These are phyloP conservation scores for Eragrostis curvula DNA, from an alignment of 176 grass and related monocot genomes.

Conservation along the genomic window DNA sequence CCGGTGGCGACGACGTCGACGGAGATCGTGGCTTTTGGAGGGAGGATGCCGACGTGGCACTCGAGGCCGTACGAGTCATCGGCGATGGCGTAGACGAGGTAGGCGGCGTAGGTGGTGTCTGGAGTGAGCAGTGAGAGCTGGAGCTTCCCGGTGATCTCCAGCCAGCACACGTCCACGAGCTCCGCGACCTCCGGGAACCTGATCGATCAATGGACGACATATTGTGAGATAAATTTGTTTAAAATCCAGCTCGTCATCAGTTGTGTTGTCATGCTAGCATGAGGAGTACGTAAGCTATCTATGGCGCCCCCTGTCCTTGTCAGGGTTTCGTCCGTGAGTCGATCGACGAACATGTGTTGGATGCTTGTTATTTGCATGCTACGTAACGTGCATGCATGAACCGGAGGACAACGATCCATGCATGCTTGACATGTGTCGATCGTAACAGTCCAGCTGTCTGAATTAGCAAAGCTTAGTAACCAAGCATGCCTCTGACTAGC, in stretches of 20 bases:
- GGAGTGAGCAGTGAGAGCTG: conserved; percentile 50
- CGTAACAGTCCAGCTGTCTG: background rate
- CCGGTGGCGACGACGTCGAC: conserved; percentile 3
- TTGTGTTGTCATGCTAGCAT: background rate
- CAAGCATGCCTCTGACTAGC: background rate
- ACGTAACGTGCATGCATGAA: background rate
- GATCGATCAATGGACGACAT: background rate
- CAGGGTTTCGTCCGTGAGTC: background rate
- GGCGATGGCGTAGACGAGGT: conserved; percentile 60
- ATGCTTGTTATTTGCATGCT: background rate
- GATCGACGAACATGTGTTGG: background rate
- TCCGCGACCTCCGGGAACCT: conserved; percentile 73
- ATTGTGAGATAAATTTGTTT: background rate
- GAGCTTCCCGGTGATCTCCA: conserved; percentile 64
- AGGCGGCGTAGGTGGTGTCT: conserved; percentile 52
- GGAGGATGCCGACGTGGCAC: conserved; percentile 54
- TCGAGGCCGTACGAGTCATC: conserved; percentile 57
- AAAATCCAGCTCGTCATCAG: background rate
- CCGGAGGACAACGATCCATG: no score
- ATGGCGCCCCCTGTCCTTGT: background rate
- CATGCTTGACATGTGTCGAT: background rate
- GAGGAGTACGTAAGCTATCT: background rate
- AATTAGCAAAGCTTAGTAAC: background rate
- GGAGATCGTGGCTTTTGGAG: conserved; percentile 43
- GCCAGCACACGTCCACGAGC: conserved; percentile 66